Percentiles rank a stretch among this genome's conserved stretches.
phyloP scores from a whole-genome alignment of 176 grass and related monocot species.

The Pontederia paniculata region DNA sequence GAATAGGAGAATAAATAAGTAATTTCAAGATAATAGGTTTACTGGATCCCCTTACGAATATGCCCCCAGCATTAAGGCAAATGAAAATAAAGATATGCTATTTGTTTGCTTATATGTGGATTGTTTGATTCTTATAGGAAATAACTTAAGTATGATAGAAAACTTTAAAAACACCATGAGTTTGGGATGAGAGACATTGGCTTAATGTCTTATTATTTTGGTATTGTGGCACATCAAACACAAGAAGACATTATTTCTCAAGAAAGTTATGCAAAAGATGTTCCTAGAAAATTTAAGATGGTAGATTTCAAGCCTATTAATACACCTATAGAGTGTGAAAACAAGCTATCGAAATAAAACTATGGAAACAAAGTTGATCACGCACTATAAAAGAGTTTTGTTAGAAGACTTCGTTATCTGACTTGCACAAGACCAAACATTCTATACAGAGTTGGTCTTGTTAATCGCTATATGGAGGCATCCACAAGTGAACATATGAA shows the following conservation, averaged over 20 bases:
- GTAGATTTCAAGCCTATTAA: neutral
- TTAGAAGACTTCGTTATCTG: neutral
- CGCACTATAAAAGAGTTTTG: neutral
- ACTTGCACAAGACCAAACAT: neutral
- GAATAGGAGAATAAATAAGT: neutral
- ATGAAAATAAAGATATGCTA: neutral
- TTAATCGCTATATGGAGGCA: neutral
- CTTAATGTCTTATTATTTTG: neutral
- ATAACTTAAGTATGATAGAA: neutral
- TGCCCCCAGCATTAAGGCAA: neutral
- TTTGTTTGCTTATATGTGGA: neutral
- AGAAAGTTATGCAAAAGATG: neutral
- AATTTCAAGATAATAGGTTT: neutral
- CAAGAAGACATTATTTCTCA: neutral
- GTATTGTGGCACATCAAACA: neutral
- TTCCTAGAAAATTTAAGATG: neutral
- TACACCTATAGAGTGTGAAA: neutral
- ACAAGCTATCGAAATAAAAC: neutral
- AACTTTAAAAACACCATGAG: neutral
- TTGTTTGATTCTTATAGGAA: neutral
- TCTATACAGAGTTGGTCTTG: neutral
- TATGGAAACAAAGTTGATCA: neutral
- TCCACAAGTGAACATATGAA: neutral
- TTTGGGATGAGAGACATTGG: neutral
- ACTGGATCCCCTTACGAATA: neutral